Percentiles rank a stretch among this genome's conserved stretches.
Evolutionary conservation across 2,329 filamentous ascomycete species (phyloP).

Genomic region (Botrytis pseudocinerea): DNA sequence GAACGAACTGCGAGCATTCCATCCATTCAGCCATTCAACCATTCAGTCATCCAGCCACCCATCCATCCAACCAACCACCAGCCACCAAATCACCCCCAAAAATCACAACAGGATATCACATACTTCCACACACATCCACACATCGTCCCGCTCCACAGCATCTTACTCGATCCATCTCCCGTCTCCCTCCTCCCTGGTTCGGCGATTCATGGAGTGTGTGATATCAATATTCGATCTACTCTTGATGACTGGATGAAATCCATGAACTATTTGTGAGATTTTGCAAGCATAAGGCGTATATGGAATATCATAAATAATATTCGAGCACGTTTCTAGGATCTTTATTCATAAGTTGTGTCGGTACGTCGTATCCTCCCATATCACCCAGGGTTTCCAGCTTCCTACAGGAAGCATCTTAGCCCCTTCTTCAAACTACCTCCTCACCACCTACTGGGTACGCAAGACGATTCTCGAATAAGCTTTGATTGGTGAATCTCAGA

Average conservation of each 20-base stretch:
- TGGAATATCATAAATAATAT: background rate
- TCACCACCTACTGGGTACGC: background rate
- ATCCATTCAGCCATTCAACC: background rate
- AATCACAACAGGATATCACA: conserved; percentile 16
- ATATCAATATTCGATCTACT: background rate
- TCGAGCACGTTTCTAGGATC: background rate
- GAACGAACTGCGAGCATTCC: conserved; percentile 6
- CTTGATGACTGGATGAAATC: background rate
- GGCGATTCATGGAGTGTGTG: conserved; percentile 9
- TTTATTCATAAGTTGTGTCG: background rate
- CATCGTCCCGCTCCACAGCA: conserved; percentile 8
- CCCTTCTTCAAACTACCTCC: conserved; percentile 4
- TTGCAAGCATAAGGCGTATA: background rate
- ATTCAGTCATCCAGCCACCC: background rate
- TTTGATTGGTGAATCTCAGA: background rate
- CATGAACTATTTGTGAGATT: background rate
- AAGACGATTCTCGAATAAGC: background rate
- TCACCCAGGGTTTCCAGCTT: background rate
- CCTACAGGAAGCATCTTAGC: conserved; percentile 12
- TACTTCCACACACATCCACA: background rate
- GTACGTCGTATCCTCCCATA: background rate
- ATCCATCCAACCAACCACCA: background rate
- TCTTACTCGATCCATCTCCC: background rate
- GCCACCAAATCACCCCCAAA: background rate
- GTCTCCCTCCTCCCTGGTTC: conserved; percentile 6